phyloP scores from a whole-genome alignment of 495 filamentous ascomycete genomes.

The Durotheca rogersii region DNA sequence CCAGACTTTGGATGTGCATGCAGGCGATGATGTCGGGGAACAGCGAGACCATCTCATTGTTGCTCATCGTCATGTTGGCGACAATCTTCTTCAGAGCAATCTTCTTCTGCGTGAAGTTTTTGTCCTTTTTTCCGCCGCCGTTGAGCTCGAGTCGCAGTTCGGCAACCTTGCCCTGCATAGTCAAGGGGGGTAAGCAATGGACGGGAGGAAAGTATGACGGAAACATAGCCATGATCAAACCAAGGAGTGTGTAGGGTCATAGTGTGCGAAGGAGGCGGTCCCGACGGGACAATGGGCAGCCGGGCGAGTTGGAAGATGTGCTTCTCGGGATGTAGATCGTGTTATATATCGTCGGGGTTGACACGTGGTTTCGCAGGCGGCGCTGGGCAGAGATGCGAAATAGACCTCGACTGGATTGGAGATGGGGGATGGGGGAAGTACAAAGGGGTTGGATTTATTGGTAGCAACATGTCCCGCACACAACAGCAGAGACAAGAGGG shows the following conservation, averaged over 20 bases:
- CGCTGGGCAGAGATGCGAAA: conserved; percentile 1
- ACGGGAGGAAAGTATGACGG: conserved; percentile 47
- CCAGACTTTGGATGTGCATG: conserved; percentile 90
- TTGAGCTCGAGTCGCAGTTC: conserved; percentile 94
- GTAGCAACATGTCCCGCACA: not conserved
- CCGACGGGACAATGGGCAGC: conserved; percentile 16
- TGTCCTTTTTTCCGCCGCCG: conserved; percentile 95
- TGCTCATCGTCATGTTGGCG: conserved; percentile 99
- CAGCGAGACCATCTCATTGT: conserved; percentile 97
- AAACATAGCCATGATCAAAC: conserved; percentile 49
- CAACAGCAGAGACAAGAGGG: conserved; percentile 3
- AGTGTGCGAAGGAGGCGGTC: conserved; percentile 13
- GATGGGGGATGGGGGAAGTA: not conserved
- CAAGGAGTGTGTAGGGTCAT: conserved; percentile 29
- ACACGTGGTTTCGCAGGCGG: not conserved
- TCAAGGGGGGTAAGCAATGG: conserved; percentile 44
- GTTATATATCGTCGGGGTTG: conserved; percentile 18
- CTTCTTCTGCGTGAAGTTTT: conserved; percentile 95
- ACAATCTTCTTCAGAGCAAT: conserved; percentile 99
- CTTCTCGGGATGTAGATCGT: conserved; percentile 3
- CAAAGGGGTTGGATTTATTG: not conserved
- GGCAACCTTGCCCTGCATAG: conserved; percentile 91
- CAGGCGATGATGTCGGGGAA: conserved; percentile 94
- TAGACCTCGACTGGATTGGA: conserved; percentile 9
- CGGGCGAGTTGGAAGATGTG: conserved; percentile 13